Conservation (phyloP, 2,329 filamentous ascomycete species). For the Hansfordia pulvinata region DNA sequence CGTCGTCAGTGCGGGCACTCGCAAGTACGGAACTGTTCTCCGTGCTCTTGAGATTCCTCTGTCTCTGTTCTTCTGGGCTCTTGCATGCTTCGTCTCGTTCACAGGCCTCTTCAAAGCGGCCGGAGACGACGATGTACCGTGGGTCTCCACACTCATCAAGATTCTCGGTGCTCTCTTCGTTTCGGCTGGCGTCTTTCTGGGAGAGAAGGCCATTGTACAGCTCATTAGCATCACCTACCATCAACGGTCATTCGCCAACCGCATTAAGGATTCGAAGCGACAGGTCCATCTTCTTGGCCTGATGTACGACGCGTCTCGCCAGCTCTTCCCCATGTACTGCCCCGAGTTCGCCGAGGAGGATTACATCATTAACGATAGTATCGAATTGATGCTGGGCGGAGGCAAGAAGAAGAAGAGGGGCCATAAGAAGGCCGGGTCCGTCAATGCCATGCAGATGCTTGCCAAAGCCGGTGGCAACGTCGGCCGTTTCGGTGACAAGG, state of each 20-base stretch:
- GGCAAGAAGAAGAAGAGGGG: slow-evolving; percentile 32
- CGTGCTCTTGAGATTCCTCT: slow-evolving; percentile 51
- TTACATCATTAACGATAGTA: slow-evolving; percentile 76
- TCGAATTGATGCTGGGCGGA: slow-evolving; percentile 48
- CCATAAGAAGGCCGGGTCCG: slow-evolving; percentile 40
- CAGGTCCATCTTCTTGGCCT: slow-evolving; percentile 70
- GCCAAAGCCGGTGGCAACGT: slow-evolving; percentile 47
- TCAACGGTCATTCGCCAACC: slow-evolving; percentile 66
- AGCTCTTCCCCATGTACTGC: slow-evolving; percentile 86
- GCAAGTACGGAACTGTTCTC: slow-evolving; percentile 57
- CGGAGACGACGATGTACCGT: slow-evolving; percentile 28
- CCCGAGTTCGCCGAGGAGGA: slow-evolving; percentile 85
- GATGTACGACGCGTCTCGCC: slow-evolving; percentile 80
- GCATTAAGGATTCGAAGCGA: slow-evolving; percentile 82
- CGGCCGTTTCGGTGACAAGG: slow-evolving; percentile 78
- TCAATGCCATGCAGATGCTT: slow-evolving; percentile 68
- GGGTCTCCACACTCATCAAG: slow-evolving; percentile 45
- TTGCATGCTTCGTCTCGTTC: slow-evolving; percentile 50
- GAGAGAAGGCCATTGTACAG: slow-evolving; percentile 69
- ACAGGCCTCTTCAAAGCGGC: slow-evolving; percentile 32
- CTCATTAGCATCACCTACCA: slow-evolving; percentile 79
- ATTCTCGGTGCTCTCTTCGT: slow-evolving; percentile 55
- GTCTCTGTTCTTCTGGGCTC: slow-evolving; percentile 55
- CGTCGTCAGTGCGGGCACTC: slow-evolving; percentile 54
- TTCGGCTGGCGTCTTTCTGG: slow-evolving; percentile 56